A percentile compares a stretch with the other conserved stretches of the same genome.
Evolutionary conservation across 495 filamentous ascomycete species (phyloP).

Genomic region (Talaromyces ruber): DNA sequence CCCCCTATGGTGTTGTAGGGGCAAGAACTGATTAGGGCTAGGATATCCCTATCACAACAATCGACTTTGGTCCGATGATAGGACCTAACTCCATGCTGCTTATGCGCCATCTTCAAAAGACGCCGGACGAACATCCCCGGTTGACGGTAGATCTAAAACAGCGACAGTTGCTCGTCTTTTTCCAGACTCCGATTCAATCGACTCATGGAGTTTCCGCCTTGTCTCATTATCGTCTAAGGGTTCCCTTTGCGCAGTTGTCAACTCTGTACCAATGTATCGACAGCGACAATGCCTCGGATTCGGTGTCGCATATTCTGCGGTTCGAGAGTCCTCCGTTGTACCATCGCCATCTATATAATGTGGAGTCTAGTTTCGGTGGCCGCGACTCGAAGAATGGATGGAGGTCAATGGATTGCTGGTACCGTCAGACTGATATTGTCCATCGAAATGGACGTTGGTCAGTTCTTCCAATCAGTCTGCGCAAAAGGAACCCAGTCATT

Average conservation of each 20-base stretch:
- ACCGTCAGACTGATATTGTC: slow-evolving; percentile 62
- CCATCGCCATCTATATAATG: slow-evolving; percentile 44
- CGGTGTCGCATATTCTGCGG: slow-evolving; percentile 44
- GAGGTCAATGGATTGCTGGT: slow-evolving; percentile 64
- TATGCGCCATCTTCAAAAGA: slow-evolving; percentile 19
- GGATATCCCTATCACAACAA: slow-evolving; percentile 18
- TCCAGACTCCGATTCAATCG: slow-evolving; percentile 13
- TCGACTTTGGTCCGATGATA: slow-evolving; percentile 26
- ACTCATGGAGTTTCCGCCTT: neutral
- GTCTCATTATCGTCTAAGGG: slow-evolving; percentile 40
- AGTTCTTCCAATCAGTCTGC: slow-evolving; percentile 45
- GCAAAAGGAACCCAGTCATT: slow-evolving; percentile 48
- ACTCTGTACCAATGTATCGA: slow-evolving; percentile 40
- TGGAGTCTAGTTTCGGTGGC: slow-evolving; percentile 28
- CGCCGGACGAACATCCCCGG: slow-evolving; percentile 3
- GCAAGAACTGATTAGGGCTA: slow-evolving; percentile 3
- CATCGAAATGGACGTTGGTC: slow-evolving; percentile 26
- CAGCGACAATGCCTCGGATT: slow-evolving; percentile 18
- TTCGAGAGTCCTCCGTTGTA: slow-evolving; percentile 58
- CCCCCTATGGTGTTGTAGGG: neutral
- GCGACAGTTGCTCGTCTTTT: slow-evolving; percentile 19
- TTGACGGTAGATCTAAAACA: slow-evolving; percentile 20
- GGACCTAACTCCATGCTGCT: slow-evolving; percentile 18
- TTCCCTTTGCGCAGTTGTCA: slow-evolving; percentile 57
- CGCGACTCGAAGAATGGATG: slow-evolving; percentile 40